Evolutionary conservation across 176 grass and related monocot genomes (phyloP).

Genomic region (Avena insularis): DNA sequence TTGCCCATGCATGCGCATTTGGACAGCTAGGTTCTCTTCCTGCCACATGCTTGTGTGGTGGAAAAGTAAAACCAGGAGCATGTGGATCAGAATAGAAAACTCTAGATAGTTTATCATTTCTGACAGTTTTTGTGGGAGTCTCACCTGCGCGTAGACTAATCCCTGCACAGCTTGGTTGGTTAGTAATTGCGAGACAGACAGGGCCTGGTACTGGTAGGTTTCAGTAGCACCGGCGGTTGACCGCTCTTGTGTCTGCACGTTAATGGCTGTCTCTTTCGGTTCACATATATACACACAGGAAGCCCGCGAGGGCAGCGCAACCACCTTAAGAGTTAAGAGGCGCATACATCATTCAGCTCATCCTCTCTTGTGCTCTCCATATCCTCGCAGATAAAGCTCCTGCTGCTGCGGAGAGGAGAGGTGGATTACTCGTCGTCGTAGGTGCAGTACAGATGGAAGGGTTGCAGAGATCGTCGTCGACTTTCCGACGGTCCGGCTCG

Average conservation of each 20-base stretch:
- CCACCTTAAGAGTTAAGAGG: slow-evolving; percentile 1
- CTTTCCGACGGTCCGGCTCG: slow-evolving; percentile 88
- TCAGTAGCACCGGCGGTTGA: slow-evolving; percentile 51
- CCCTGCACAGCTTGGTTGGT: slow-evolving; percentile 37
- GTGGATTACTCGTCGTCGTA: neutral
- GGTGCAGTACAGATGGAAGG: slow-evolving; percentile 56
- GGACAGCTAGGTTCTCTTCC: slow-evolving; percentile 11
- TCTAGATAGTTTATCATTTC: slow-evolving; percentile 33
- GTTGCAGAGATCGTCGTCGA: slow-evolving; percentile 82
- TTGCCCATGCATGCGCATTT: slow-evolving; percentile 1
- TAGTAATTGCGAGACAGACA: slow-evolving; percentile 53
- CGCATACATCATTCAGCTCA: slow-evolving; percentile 15
- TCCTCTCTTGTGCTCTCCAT: slow-evolving; percentile 25
- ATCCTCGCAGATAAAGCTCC: slow-evolving; percentile 38
- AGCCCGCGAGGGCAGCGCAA: slow-evolving; percentile 22
- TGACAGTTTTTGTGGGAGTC: slow-evolving; percentile 14
- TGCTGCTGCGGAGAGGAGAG: slow-evolving; percentile 9
- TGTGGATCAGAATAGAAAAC: slow-evolving; percentile 33
- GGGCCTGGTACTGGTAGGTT: slow-evolving; percentile 37
- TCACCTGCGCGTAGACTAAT: slow-evolving; percentile 38
- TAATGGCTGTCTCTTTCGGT: slow-evolving; percentile 48
- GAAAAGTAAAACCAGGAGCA: slow-evolving; percentile 48
- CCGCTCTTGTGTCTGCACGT: slow-evolving; percentile 56
- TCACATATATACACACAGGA: slow-evolving; percentile 52
- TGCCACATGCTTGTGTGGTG: slow-evolving; percentile 40